Percentiles rank a stretch among this genome's conserved stretches.
Conservation (phyloP, 805 yeast genomes). For the Maudiozyma pseudohumilis region DNA sequence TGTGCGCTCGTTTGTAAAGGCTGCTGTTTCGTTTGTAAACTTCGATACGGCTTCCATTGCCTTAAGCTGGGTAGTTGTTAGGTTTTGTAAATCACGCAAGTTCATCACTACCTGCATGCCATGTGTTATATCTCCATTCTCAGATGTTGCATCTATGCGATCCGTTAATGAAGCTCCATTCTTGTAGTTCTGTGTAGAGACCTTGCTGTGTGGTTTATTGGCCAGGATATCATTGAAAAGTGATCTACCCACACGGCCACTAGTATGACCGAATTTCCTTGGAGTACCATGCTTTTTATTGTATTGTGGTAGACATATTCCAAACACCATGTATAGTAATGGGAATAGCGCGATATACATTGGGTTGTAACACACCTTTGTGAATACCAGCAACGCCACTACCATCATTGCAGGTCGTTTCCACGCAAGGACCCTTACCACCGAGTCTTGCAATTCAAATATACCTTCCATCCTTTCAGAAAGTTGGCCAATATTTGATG, state of each 20-base stretch:
- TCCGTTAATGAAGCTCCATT: neutral
- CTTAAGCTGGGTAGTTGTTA: conserved; percentile 45
- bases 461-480: conserved; percentile 46
- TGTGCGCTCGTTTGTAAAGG: conserved; percentile 57
- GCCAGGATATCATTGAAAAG: conserved; percentile 32
- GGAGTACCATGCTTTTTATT: conserved; percentile 55
- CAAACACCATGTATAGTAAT: conserved; percentile 41
- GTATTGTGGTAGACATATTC: conserved; percentile 63
- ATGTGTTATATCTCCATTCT: conserved; percentile 6
- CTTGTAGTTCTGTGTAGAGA: neutral
- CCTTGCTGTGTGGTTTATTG: conserved; percentile 19
- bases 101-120: conserved; percentile 41
- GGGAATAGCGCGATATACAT: conserved; percentile 59
- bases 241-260: conserved; percentile 44
- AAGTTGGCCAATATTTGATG: conserved; percentile 47
- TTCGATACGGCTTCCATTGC: conserved; percentile 43
- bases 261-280: conserved; percentile 33
- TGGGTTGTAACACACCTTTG: conserved; percentile 65
- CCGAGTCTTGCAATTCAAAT: conserved; percentile 51
- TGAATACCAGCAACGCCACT: conserved; percentile 45
- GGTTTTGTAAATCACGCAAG: conserved; percentile 64
- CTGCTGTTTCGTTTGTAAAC: conserved; percentile 52
- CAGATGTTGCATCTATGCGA: no score
- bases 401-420: conserved; percentile 62
- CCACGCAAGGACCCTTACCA: conserved; percentile 63